Conservation (phyloP, 169 alveolate species). For the Cryptosporidium tyzzeri region DNA sequence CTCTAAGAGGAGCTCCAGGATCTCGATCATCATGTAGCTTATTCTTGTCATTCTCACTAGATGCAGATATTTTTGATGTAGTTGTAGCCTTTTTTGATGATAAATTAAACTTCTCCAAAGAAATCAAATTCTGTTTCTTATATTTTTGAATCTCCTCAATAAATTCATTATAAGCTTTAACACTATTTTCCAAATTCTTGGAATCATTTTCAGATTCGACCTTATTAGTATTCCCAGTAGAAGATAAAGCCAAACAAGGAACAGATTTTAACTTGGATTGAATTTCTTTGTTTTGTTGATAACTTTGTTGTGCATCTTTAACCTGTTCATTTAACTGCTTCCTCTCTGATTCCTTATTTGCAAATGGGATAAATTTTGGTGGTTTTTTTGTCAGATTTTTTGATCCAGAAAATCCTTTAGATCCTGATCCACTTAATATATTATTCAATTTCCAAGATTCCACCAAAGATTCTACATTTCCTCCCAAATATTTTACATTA, state of each 20-base stretch:
- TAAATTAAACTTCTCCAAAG: constrained; percentile 21
- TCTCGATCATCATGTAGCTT: constrained; percentile 21
- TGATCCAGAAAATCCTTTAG: constrained; percentile 28
- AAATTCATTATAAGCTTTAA: constrained; percentile 27
- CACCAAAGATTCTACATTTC: constrained; percentile 37
- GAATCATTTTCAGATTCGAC: not conserved
- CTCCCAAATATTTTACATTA: constrained; percentile 46
- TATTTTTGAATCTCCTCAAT: not conserved
- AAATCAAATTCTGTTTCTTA: constrained; percentile 3
- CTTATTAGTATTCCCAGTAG: not conserved
- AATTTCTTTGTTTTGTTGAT: constrained; percentile 11
- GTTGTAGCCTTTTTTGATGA: not conserved
- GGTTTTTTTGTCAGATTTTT: constrained; percentile 41
- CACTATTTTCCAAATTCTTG: not conserved
- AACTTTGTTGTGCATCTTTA: constrained; percentile 27
- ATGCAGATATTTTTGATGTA: too few relatives aligned
- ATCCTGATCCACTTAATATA: constrained; percentile 9
- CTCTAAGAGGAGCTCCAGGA: constrained; percentile 68
- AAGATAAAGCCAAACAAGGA: not conserved
- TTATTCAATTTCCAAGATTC: constrained; percentile 65
- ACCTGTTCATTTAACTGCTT: constrained; percentile 27
- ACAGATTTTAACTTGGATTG: constrained; percentile 14
- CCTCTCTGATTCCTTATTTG: constrained; percentile 17
- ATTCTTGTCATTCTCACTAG: not conserved
- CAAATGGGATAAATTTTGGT: constrained; percentile 54